A percentile compares a stretch with the other conserved stretches of the same genome.
Conservation (phyloP, 768 basidiomycete genomes). For the Heimioporus sp. region DNA sequence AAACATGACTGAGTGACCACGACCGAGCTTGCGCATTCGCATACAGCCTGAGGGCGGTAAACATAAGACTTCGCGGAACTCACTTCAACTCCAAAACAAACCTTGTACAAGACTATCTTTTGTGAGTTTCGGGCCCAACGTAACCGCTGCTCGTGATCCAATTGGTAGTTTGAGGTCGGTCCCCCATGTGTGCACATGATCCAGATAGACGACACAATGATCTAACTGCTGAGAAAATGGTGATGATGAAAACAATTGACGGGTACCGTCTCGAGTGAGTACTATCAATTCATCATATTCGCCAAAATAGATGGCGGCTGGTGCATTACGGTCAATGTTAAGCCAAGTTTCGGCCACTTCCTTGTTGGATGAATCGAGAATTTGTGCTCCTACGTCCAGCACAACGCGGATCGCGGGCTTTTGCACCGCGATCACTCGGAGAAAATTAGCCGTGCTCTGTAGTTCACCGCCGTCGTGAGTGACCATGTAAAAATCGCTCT, state of each 20-base stretch:
- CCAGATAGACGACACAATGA: slow-evolving; percentile 46
- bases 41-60: slow-evolving; percentile 40
- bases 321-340: slow-evolving; percentile 17
- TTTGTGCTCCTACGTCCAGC: slow-evolving; percentile 54
- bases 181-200: slow-evolving; percentile 36
- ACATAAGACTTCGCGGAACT: not conserved
- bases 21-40: slow-evolving; percentile 46
- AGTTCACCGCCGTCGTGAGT: slow-evolving; percentile 27
- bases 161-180: slow-evolving; percentile 48
- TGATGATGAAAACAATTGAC: slow-evolving; percentile 38
- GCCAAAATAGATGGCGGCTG: slow-evolving; percentile 42
- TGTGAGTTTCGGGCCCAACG: slow-evolving; percentile 46
- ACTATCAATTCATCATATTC: slow-evolving; percentile 34
- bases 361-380: slow-evolving; percentile 44
- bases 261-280: slow-evolving; percentile 32
- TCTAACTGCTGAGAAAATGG: slow-evolving; percentile 39
- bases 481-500: slow-evolving; percentile 35
- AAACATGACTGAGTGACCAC: slow-evolving; percentile 43
- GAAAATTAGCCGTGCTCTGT: slow-evolving; percentile 18
- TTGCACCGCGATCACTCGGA: slow-evolving; percentile 30
- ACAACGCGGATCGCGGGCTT: slow-evolving; percentile 39
- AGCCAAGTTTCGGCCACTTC: slow-evolving; percentile 31
- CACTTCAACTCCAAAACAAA: slow-evolving; percentile 14
- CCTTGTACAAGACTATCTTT: slow-evolving; percentile 51
- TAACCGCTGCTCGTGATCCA: slow-evolving; percentile 42